Conservation (phyloP, 768 basidiomycete genomes). For the Agaricus sinodeliciosus region DNA sequence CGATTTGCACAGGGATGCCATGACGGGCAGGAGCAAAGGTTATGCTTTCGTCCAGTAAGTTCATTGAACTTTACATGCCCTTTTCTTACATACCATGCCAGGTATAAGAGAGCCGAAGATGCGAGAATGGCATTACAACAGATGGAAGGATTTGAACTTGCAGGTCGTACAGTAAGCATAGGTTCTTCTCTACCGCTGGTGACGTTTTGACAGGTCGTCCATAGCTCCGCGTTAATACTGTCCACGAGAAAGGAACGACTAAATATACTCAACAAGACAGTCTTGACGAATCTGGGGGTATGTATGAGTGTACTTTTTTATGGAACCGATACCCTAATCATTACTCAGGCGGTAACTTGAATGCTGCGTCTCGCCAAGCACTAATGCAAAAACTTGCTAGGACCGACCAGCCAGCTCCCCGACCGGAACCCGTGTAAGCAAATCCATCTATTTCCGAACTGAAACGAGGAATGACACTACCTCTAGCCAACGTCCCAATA, state of each 20-base stretch:
- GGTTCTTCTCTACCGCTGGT: conserved; percentile 2
- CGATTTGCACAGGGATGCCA: conserved; percentile 92
- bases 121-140: conserved; percentile 96
- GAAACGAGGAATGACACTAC: conserved; percentile 1
- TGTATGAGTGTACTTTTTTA: neutral
- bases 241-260: conserved; percentile 82
- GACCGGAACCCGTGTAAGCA: conserved; percentile 56
- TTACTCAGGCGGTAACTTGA: conserved; percentile 86
- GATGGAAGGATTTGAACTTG: conserved; percentile 98
- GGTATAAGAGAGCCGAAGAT: conserved; percentile 87
- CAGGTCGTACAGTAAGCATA: conserved; percentile 77
- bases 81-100: conserved; percentile 19
- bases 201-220: neutral
- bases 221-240: conserved; percentile 85
- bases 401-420: conserved; percentile 59
- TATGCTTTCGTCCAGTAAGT: conserved; percentile 96
- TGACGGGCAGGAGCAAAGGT: conserved; percentile 94
- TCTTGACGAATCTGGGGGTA: conserved; percentile 88
- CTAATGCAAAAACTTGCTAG: conserved; percentile 99
- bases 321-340: neutral
- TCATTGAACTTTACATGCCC: neutral
- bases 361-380: conserved; percentile 95
- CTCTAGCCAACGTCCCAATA: conserved; percentile 64
- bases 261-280: conserved; percentile 73
- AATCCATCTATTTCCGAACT: conserved; percentile 11